Percentiles rank a stretch among this genome's conserved stretches.
Conservation (phyloP, 805 yeast species). For the Suhomyces emberorum region DNA sequence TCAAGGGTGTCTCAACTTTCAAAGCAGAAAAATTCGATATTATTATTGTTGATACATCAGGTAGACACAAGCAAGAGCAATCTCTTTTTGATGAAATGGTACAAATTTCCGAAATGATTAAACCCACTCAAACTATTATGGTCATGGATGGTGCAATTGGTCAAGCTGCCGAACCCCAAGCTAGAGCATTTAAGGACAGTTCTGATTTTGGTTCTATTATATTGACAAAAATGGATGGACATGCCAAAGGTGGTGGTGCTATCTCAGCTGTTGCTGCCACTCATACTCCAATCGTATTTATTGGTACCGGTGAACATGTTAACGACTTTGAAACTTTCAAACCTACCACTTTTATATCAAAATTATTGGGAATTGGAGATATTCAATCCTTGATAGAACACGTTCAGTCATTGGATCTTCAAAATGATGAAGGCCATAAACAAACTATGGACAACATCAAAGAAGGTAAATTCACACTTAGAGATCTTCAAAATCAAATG, state of each 20-base stretch:
- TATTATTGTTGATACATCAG: slow-evolving; percentile 95
- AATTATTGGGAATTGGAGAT: slow-evolving; percentile 92
- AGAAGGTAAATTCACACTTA: slow-evolving; percentile 89
- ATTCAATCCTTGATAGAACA: slow-evolving; percentile 92
- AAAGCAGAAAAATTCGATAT: slow-evolving; percentile 88
- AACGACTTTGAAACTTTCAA: slow-evolving; percentile 89
- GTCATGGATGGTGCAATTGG: slow-evolving; percentile 97
- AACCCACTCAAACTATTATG: slow-evolving; percentile 96
- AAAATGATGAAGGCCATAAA: slow-evolving; percentile 66
- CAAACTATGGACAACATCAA: slow-evolving; percentile 88
- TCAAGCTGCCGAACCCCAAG: slow-evolving; percentile 96
- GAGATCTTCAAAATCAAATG: slow-evolving; percentile 93
- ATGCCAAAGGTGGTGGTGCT: slow-evolving; percentile 99
- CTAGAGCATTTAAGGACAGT: slow-evolving; percentile 89
- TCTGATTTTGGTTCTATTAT: slow-evolving; percentile 93
- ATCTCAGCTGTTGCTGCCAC: slow-evolving; percentile 98
- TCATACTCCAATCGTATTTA: slow-evolving; percentile 88
- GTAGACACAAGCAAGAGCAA: slow-evolving; percentile 94
- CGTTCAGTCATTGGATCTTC: slow-evolving; percentile 77
- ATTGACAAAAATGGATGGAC: slow-evolving; percentile 96
- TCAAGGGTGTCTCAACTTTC: slow-evolving; percentile 88
- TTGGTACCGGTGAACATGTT: slow-evolving; percentile 98
- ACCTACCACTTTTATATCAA: slow-evolving; percentile 86
- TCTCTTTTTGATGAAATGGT: slow-evolving; percentile 92
- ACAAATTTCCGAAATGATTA: slow-evolving; percentile 81